Evolutionary conservation across 768 basidiomycete genomes (phyloP).

Genomic region (Termitomyces sp.): DNA sequence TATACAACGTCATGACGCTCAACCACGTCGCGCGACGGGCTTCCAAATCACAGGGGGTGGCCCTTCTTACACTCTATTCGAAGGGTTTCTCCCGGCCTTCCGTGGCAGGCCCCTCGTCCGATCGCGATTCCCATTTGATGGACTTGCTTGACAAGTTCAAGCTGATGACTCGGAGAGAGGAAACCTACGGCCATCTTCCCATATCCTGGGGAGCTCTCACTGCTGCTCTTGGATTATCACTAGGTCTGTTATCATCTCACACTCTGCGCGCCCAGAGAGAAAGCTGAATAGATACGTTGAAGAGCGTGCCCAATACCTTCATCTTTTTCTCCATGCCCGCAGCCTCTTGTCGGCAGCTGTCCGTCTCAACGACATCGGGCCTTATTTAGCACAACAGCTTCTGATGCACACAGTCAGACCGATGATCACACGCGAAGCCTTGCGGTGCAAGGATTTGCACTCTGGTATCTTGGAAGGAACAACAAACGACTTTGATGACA

Average conservation of each 20-base stretch:
- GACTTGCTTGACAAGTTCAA: slow-evolving; percentile 65
- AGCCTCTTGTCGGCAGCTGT: slow-evolving; percentile 89
- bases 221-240: slow-evolving; percentile 63
- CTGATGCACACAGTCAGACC: slow-evolving; percentile 68
- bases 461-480: slow-evolving; percentile 33
- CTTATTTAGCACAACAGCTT: slow-evolving; percentile 87
- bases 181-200: slow-evolving; percentile 76
- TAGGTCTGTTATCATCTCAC: slow-evolving; percentile 40
- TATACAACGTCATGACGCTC: slow-evolving; percentile 82
- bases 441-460: slow-evolving; percentile 39
- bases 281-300: neutral
- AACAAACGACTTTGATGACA: slow-evolving; percentile 30
- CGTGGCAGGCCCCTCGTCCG: slow-evolving; percentile 13
- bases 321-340: slow-evolving; percentile 90
- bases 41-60: slow-evolving; percentile 87
- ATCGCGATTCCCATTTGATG: slow-evolving; percentile 22
- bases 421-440: slow-evolving; percentile 52
- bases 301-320: slow-evolving; percentile 78
- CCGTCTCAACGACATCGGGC: slow-evolving; percentile 86
- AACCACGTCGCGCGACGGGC: slow-evolving; percentile 88
- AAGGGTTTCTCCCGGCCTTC: slow-evolving; percentile 69
- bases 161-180: slow-evolving; percentile 54
- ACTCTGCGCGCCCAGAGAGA: neutral
- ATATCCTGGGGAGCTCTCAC: slow-evolving; percentile 89
- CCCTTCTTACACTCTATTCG: slow-evolving; percentile 82